These are phyloP conservation scores for Phytophthora uliginosa DNA, from an alignment of 352 stramenopile genomes.

Conservation along the genomic window DNA sequence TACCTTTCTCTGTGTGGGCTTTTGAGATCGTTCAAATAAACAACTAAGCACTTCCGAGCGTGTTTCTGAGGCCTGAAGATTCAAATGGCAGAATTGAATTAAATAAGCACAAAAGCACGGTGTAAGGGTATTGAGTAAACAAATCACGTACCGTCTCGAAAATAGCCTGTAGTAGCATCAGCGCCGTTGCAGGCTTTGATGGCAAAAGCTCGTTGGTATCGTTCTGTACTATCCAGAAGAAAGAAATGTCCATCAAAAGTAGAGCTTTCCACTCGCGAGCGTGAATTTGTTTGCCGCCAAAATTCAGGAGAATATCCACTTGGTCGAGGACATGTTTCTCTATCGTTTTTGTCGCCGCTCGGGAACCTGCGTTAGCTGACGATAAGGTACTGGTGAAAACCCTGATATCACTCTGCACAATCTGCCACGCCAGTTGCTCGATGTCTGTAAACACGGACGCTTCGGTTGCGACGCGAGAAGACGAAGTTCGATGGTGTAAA, in stretches of 20 bases:
- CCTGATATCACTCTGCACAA: constrained; percentile 37
- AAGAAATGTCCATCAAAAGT: constrained; percentile 77
- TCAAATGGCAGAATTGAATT: constrained; percentile 12
- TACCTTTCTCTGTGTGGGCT: constrained; percentile 42
- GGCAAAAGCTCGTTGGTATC: constrained; percentile 1
- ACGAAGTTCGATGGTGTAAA: constrained; percentile 74
- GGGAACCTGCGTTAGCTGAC: neutral
- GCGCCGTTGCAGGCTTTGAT: constrained; percentile 29
- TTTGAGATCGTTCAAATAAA: constrained; percentile 47
- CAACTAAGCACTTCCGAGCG: constrained; percentile 56
- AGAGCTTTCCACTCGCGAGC: constrained; percentile 82
- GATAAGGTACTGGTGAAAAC: constrained; percentile 16
- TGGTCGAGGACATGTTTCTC: constrained; percentile 43
- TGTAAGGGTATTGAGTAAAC: neutral
- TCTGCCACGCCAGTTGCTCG: constrained; percentile 53
- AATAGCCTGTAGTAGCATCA: constrained; percentile 46
- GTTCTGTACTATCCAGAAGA: constrained; percentile 65
- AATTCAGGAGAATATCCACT: constrained; percentile 59
- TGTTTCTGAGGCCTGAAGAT: constrained; percentile 54
- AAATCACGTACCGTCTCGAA: constrained; percentile 44
- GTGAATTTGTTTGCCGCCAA: constrained; percentile 76
- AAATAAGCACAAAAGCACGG: neutral
- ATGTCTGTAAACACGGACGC: constrained; percentile 55
- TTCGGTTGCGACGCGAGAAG: constrained; percentile 61
- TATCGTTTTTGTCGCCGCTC: constrained; percentile 22